Conservation (phyloP, 2,329 filamentous ascomycete species). For the Nothophoma quercina region DNA sequence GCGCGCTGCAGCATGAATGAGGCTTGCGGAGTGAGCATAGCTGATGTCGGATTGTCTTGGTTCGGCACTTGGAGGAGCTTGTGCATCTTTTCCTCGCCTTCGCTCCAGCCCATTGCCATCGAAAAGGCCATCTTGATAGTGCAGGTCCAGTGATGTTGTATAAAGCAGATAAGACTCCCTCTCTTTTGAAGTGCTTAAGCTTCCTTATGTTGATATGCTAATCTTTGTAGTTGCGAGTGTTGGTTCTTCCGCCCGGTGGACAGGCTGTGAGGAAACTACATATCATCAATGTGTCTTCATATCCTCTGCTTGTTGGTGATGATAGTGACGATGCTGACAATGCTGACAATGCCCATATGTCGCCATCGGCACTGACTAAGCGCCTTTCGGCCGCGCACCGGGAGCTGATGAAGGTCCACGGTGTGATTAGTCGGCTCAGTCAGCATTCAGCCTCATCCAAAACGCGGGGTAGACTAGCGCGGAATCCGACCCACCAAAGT, state of each 20-base stretch:
- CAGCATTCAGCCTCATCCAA: not conserved
- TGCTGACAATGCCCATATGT: slow-evolving; percentile 11
- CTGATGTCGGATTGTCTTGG: slow-evolving; percentile 70
- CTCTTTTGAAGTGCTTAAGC: not conserved
- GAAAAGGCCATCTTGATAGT: slow-evolving; percentile 51
- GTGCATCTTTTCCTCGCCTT: slow-evolving; percentile 73
- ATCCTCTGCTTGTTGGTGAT: not conserved
- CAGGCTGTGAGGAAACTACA: too few relatives aligned
- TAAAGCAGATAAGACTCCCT: too few relatives aligned
- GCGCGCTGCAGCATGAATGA: slow-evolving; percentile 67
- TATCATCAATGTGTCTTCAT: not conserved
- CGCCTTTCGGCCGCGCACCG: slow-evolving; percentile 12
- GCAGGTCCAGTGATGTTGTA: too few relatives aligned
- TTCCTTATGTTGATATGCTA: too few relatives aligned
- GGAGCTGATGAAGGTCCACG: not conserved
- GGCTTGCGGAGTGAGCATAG: slow-evolving; percentile 68
- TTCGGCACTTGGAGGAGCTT: slow-evolving; percentile 65
- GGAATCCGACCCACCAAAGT: not conserved
- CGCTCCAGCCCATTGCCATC: slow-evolving; percentile 63
- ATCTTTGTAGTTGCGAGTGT: too few relatives aligned
- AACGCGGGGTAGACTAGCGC: slow-evolving; percentile 7
- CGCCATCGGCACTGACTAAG: slow-evolving; percentile 19
- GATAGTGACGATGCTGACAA: not conserved
- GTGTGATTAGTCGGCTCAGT: slow-evolving; percentile 1
- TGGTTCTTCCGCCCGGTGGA: too few relatives aligned